Evolutionary conservation across 2,329 filamentous ascomycete species (phyloP).

Genomic region (Chaetomium sp.): DNA sequence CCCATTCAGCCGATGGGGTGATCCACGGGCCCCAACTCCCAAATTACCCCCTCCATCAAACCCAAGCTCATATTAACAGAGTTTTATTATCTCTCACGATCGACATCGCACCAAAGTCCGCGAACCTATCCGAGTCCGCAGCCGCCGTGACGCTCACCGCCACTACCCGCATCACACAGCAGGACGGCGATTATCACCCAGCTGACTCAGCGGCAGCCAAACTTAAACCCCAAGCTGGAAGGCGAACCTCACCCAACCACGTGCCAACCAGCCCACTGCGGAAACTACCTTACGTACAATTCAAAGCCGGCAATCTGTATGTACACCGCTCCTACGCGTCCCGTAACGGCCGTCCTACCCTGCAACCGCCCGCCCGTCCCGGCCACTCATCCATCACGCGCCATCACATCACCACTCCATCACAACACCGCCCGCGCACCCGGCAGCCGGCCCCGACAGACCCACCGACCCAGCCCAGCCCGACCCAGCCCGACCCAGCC

Average conservation of each 20-base stretch:
- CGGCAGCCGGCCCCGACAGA: no score
- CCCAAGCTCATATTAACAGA: background rate
- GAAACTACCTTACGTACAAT: background rate
- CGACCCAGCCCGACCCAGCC: background rate
- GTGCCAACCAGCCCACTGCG: background rate
- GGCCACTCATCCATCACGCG: background rate
- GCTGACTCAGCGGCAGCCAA: conserved; percentile 12
- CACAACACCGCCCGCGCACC: background rate
- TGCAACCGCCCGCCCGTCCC: no score
- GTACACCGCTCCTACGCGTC: background rate
- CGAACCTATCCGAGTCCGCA: background rate
- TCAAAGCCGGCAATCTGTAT: background rate
- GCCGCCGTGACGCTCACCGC: background rate
- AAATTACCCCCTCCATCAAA: background rate
- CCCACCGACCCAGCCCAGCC: background rate
- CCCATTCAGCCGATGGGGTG: background rate
- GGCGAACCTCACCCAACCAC: background rate
- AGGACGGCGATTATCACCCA: background rate
- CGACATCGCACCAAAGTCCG: background rate
- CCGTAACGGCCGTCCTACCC: background rate
- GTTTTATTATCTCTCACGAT: background rate
- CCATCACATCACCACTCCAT: background rate
- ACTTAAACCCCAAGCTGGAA: background rate
- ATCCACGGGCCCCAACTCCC: background rate
- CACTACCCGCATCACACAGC: background rate